Percentiles rank a stretch among this genome's conserved stretches.
Conservation (phyloP, 2,329 filamentous ascomycete species). For the Aspergillus felis region DNA sequence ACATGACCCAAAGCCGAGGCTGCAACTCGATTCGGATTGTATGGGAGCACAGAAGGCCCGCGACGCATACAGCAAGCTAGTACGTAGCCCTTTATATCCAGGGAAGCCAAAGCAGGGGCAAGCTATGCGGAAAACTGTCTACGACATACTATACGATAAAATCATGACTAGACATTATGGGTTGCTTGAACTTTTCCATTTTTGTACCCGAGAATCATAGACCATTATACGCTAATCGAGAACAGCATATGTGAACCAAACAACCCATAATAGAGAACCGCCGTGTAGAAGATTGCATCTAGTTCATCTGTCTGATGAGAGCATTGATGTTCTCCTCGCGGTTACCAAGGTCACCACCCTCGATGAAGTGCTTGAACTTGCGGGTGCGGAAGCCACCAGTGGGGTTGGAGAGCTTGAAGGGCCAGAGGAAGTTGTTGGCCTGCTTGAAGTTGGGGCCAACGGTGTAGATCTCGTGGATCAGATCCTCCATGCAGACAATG, state of each 20-base stretch:
- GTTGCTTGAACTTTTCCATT: constrained; percentile 32
- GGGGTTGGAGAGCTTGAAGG: constrained; percentile 99
- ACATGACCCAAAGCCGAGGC: not conserved
- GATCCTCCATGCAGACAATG: constrained; percentile 98
- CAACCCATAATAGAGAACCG: constrained; percentile 29
- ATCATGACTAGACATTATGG: constrained; percentile 8
- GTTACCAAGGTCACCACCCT: constrained; percentile 98
- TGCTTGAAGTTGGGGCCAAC: constrained; percentile 99
- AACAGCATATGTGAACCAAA: constrained; percentile 30
- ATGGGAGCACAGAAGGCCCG: not conserved
- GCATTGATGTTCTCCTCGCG: constrained; percentile 97
- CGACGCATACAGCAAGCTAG: not conserved
- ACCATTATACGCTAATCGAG: constrained; percentile 30
- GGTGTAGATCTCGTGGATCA: constrained; percentile 98
- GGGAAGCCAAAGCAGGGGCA: not conserved
- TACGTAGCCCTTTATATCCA: not conserved
- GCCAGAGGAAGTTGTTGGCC: constrained; percentile 98
- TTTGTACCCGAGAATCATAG: constrained; percentile 29
- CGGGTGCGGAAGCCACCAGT: constrained; percentile 91
- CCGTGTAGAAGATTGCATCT: constrained; percentile 35
- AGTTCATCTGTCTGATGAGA: constrained; percentile 98
- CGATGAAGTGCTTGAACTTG: constrained; percentile 99
- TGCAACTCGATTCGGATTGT: not conserved
- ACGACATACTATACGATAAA: not conserved
- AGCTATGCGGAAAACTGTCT: not conserved